A percentile compares a stretch with the other conserved stretches of the same genome.
These are phyloP conservation scores for Leucogyrophana mollusca DNA, from an alignment of 768 basidiomycete genomes.

Conservation along the genomic window DNA sequence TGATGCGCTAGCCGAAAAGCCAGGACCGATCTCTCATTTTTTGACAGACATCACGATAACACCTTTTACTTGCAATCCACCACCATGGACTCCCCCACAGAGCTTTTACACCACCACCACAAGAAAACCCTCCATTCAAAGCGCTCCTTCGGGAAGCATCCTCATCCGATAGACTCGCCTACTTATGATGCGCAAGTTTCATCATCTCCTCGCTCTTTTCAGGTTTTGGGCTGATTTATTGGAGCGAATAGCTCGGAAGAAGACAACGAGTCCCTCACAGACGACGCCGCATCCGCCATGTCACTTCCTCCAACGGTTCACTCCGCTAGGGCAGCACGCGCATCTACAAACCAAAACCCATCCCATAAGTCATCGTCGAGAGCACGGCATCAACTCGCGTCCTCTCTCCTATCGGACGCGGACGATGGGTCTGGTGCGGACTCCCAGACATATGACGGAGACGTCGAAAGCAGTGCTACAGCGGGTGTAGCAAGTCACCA, in stretches of 20 bases:
- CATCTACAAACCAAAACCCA: constrained; percentile 27
- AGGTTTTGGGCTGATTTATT: constrained; percentile 14
- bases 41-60: too few species aligned
- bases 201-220: background rate
- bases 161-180: constrained; percentile 62
- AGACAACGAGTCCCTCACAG: constrained; percentile 84
- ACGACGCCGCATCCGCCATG: constrained; percentile 61
- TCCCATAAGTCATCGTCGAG: constrained; percentile 22
- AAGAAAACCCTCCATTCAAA: constrained; percentile 41
- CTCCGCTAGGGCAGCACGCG: constrained; percentile 22
- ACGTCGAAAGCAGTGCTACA: constrained; percentile 78
- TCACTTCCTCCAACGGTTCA: constrained; percentile 38
- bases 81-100: constrained; percentile 21
- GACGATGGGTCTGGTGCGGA: constrained; percentile 56
- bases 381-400: constrained; percentile 53
- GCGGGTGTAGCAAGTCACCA: constrained; percentile 45
- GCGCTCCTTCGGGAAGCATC: constrained; percentile 70
- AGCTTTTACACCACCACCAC: constrained; percentile 28
- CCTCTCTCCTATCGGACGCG: constrained; percentile 60
- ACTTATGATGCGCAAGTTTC: constrained; percentile 69
- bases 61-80: background rate
- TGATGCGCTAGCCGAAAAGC: too few species aligned
- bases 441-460: constrained; percentile 88
- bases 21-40: too few species aligned
- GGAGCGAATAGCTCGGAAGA: constrained; percentile 68